Percentiles rank a stretch among this genome's conserved stretches.
Conservation (phyloP, 306 rosid species). For the Malus asiatica region DNA sequence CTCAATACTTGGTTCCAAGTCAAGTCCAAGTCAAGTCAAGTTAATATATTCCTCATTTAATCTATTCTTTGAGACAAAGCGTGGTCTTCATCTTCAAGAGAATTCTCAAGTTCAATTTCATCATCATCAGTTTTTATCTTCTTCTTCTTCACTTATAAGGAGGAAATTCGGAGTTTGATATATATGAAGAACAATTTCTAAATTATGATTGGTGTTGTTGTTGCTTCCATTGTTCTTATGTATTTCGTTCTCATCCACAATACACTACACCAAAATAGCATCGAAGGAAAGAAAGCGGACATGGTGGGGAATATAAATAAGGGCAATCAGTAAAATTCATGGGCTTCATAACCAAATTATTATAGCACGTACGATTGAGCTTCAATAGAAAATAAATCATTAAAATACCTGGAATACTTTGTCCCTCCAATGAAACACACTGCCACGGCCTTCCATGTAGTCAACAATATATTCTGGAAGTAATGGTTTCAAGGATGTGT, state of each 20-base stretch:
- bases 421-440: slow-evolving; percentile 55
- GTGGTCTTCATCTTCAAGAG: background rate
- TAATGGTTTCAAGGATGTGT: slow-evolving; percentile 43
- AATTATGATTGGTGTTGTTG: background rate
- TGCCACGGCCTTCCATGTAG: slow-evolving; percentile 53
- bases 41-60: background rate
- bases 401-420: slow-evolving; percentile 42
- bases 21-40: too few species aligned
- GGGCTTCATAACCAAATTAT: background rate
- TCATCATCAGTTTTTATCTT: background rate
- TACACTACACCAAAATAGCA: too few species aligned
- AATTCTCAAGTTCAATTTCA: background rate
- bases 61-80: background rate
- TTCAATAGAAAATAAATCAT: background rate
- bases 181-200: background rate
- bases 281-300: background rate
- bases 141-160: background rate
- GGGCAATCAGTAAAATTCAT: too few species aligned
- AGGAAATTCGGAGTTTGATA: background rate
- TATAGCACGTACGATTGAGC: background rate
- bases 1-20: too few species aligned
- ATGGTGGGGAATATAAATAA: background rate
- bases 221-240: background rate
- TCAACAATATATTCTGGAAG: slow-evolving; percentile 40
- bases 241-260: background rate